Evolutionary conservation across 176 grass and related monocot species (phyloP).

Genomic region (Oryza coarctata): DNA sequence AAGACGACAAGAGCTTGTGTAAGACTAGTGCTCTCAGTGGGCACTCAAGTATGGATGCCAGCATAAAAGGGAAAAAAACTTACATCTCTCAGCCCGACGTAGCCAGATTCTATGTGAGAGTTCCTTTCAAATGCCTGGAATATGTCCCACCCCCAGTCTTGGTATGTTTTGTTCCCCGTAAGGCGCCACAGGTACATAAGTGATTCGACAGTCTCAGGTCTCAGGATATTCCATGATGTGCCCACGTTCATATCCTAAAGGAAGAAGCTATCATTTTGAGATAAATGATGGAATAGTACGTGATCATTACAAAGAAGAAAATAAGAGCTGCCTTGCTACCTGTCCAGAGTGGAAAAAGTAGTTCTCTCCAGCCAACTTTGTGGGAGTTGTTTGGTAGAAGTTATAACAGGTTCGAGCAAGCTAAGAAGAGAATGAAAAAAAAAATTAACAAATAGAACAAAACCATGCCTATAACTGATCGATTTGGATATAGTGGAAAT

Average conservation of each 20-base stretch:
- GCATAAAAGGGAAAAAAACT: slow-evolving; percentile 22
- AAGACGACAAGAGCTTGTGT: too few relatives aligned
- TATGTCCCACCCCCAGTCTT: slow-evolving; percentile 99
- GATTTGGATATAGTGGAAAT: not conserved
- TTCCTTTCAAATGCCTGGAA: slow-evolving; percentile 99
- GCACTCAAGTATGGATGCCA: slow-evolving; percentile 14
- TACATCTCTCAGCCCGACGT: slow-evolving; percentile 94
- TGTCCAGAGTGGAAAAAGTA: slow-evolving; percentile 77
- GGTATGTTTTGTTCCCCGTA: slow-evolving; percentile 97
- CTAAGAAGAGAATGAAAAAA: slow-evolving; percentile 34
- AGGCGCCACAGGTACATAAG: slow-evolving; percentile 93
- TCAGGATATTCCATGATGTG: slow-evolving; percentile 99
- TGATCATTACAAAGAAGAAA: slow-evolving; percentile 17
- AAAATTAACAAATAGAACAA: slow-evolving; percentile 28
- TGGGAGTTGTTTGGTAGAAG: slow-evolving; percentile 92
- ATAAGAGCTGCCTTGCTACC: slow-evolving; percentile 39
- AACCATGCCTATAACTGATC: slow-evolving; percentile 6
- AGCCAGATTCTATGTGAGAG: slow-evolving; percentile 85
- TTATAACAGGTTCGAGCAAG: slow-evolving; percentile 98
- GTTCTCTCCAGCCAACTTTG: slow-evolving; percentile 97
- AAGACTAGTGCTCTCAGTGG: not conserved
- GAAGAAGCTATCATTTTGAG: slow-evolving; percentile 28
- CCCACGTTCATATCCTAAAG: slow-evolving; percentile 90
- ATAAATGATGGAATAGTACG: not conserved
- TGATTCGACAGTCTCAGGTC: slow-evolving; percentile 97